phyloP scores from a whole-genome alignment of 495 filamentous ascomycete species.

The Neurospora sp. region DNA sequence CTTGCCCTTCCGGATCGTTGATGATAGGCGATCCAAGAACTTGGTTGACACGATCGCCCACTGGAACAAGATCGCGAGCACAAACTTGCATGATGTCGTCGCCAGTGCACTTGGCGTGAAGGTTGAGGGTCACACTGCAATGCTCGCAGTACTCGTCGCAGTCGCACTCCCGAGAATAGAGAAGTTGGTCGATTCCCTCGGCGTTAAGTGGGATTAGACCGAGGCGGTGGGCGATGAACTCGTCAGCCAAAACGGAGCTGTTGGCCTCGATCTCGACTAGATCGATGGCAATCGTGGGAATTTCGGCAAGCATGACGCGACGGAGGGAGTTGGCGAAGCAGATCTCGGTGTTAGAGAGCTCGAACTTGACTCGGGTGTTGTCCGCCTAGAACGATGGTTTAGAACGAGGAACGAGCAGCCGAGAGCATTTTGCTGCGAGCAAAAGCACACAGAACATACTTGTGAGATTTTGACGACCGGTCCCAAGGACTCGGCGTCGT shows the following conservation, averaged over 20 bases:
- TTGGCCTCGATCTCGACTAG: constrained; percentile 87
- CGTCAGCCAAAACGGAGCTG: constrained; percentile 88
- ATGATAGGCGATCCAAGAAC: constrained; percentile 70
- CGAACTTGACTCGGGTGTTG: constrained; percentile 64
- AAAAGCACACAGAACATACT: constrained; percentile 29
- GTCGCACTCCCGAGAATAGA: constrained; percentile 90
- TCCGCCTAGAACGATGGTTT: constrained; percentile 44
- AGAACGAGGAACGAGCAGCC: constrained; percentile 1
- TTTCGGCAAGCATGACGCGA: constrained; percentile 84
- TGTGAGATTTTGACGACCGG: constrained; percentile 63
- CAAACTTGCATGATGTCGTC: constrained; percentile 84
- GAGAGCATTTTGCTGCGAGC: constrained; percentile 1
- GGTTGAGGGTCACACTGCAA: constrained; percentile 72
- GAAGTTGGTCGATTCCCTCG: constrained; percentile 68
- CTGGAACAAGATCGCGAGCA: constrained; percentile 71
- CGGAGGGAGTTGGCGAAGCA: constrained; percentile 92
- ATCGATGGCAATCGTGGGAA: constrained; percentile 92
- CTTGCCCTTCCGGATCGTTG: constrained; percentile 67
- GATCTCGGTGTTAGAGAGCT: constrained; percentile 68
- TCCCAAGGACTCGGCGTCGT: constrained; percentile 52
- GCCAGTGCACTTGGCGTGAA: constrained; percentile 73
- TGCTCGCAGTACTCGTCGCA: constrained; percentile 88
- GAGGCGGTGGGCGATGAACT: constrained; percentile 88
- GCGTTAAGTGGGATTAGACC: constrained; percentile 84
- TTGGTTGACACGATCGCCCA: constrained; percentile 54